Evolutionary conservation across 257 asterid species (phyloP).

Genomic region (Nyctanthes arbortristis): DNA sequence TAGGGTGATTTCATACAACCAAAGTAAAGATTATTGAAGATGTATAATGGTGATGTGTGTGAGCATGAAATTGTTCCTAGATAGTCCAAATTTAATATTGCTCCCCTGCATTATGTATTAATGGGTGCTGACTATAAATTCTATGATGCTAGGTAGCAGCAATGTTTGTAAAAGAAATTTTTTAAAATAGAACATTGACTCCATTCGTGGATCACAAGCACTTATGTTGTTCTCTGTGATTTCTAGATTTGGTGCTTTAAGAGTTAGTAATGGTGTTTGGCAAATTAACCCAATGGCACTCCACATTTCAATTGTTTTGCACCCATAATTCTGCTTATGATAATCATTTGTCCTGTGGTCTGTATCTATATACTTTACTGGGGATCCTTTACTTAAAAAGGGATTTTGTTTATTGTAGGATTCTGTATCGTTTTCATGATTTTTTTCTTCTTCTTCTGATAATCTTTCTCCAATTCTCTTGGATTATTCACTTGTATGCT

Average conservation of each 20-base stretch:
- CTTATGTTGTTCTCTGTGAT: not conserved
- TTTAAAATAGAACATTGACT: not conserved
- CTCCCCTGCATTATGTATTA: not conserved
- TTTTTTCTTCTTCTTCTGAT: not conserved
- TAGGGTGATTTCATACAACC: too few relatives aligned
- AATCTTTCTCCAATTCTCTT: not conserved
- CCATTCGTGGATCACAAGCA: not conserved
- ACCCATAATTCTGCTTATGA: too few relatives aligned
- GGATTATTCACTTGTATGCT: conserved; percentile 6
- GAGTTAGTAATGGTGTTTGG: not conserved
- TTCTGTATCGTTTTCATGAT: conserved; percentile 4
- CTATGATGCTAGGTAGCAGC: not conserved
- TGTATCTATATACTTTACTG: too few relatives aligned
- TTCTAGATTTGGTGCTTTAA: not conserved
- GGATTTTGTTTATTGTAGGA: too few relatives aligned
- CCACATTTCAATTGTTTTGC: too few relatives aligned
- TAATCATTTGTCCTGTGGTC: too few relatives aligned
- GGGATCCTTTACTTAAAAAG: too few relatives aligned
- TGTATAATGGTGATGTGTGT: not conserved
- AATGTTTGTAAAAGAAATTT: not conserved
- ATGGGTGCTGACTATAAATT: not conserved
- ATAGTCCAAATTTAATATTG: not conserved
- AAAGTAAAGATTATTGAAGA: too few relatives aligned
- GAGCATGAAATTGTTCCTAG: not conserved
- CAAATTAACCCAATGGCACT: not conserved